A percentile compares a stretch with the other conserved stretches of the same genome.
Evolutionary conservation across 768 basidiomycete genomes (phyloP).

Genomic region (Sistotremastrum suecicum): DNA sequence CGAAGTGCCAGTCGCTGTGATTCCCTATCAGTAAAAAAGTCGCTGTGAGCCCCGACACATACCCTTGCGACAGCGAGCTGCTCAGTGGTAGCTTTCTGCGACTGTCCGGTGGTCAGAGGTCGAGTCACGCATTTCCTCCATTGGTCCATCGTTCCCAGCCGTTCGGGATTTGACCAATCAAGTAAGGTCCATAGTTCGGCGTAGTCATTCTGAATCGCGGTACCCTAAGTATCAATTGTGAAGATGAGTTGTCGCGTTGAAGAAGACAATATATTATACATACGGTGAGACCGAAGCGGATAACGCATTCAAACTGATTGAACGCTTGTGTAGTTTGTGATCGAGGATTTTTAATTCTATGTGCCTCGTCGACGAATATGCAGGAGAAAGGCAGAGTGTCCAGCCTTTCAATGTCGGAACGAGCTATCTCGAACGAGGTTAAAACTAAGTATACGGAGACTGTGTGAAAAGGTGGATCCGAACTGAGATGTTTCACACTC

Average conservation of each 20-base stretch:
- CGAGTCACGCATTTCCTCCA: slow-evolving; percentile 64
- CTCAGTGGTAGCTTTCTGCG: slow-evolving; percentile 45
- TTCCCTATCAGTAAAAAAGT: neutral
- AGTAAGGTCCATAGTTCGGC: slow-evolving; percentile 86
- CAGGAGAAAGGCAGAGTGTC: slow-evolving; percentile 58
- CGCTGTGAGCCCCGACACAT: slow-evolving; percentile 7
- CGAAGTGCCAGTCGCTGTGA: neutral
- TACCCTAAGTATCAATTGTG: slow-evolving; percentile 11
- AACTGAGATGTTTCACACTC: slow-evolving; percentile 15
- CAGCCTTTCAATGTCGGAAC: slow-evolving; percentile 54
- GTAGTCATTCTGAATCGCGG: slow-evolving; percentile 79
- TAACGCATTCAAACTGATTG: slow-evolving; percentile 48
- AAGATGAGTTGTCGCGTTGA: slow-evolving; percentile 6
- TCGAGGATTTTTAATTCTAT: slow-evolving; percentile 69
- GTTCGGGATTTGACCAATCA: slow-evolving; percentile 81
- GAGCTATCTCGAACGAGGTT: slow-evolving; percentile 66
- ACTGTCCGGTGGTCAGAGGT: slow-evolving; percentile 58
- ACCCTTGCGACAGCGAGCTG: slow-evolving; percentile 43
- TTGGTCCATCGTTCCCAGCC: slow-evolving; percentile 54
- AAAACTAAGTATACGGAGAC: slow-evolving; percentile 37
- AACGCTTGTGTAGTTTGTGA: slow-evolving; percentile 56
- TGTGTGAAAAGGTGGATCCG: neutral
- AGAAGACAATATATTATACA: slow-evolving; percentile 23
- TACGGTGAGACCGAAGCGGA: slow-evolving; percentile 80
- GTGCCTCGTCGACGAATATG: slow-evolving; percentile 80